Base-by-base conservation (phyloP, 2,329 filamentous ascomycete species). In the Fusarium sp. region DNA sequence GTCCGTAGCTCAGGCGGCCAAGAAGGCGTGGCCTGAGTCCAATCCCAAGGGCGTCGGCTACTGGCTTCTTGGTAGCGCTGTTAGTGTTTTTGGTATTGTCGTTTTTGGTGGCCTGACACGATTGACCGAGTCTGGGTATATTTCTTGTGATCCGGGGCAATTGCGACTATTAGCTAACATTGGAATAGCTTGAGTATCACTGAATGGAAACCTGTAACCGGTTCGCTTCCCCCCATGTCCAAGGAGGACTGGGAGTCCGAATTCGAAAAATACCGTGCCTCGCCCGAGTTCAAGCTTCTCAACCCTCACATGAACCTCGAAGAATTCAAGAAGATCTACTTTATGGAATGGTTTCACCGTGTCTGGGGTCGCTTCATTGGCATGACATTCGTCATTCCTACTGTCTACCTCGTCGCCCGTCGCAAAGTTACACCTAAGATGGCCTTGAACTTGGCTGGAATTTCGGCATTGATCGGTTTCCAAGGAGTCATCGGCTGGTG, bases 291-390 rank as follows among this genome's bases (percentile, higher is more conserved):
- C 82, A 89, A 92, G 75, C 87, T 94, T 65, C 86, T 99, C 71
- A 99, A 99, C 81, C 91, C 94, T 30, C 88, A 93, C 77, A 99
- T 99, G 96, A 91, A 87, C 30, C 84, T 99, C 56, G 86, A 89
- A 59, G 96, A 99, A 77, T 99, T 98, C 83, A 97, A 98, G 80
- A 91, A 96, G 77, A 99, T 99, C 70, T 99, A 98, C 86, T 99
- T 91, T 79, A 98, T 98, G 96, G 96, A 99, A 83, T 99, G 96
- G 96, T 89, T 90, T 42, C 96, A 99, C 79, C 89, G 96, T 28
- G 85, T 97, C 55, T 98, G 96, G 94, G 96, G 96, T 44, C 90
- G 96, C 68, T 85, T 97, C 72, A 92, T 99, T 58, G 96, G 96
- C 60, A 79, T 98, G 65, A 91, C 93, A 49, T 97, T 98, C 78